A percentile compares a stretch with the other conserved stretches of the same genome.
Conservation (phyloP, 2,329 filamentous ascomycete genomes). For the Arthrobotrys megalospora region DNA sequence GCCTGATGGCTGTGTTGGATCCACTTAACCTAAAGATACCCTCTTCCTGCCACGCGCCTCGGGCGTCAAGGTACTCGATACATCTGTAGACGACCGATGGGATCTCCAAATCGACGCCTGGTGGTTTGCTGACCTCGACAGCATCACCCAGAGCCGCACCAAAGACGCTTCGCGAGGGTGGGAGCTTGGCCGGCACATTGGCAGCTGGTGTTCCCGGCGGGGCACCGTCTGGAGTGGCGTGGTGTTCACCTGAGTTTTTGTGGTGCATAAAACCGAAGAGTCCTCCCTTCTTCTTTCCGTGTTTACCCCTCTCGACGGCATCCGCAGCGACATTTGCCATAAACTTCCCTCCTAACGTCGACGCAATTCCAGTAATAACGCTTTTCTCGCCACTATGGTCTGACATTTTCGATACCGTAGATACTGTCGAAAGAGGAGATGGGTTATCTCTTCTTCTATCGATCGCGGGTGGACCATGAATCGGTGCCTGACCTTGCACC, state of each 20-base stretch:
- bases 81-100: conserved; percentile 96
- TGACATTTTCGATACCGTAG: conserved; percentile 58
- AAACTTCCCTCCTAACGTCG: conserved; percentile 88
- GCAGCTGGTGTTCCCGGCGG: conserved; percentile 16
- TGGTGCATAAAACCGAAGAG: conserved; percentile 74
- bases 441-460: conserved; percentile 60
- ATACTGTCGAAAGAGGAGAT: conserved; percentile 59
- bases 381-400: conserved; percentile 77
- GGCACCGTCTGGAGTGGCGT: conserved; percentile 22
- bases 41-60: conserved; percentile 86
- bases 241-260: conserved; percentile 75
- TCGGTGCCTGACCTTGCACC: conserved; percentile 66
- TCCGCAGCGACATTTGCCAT: conserved; percentile 70
- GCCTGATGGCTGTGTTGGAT: conserved; percentile 95
- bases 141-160: conserved; percentile 88
- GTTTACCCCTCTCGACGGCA: conserved; percentile 78
- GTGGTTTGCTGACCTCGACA: conserved; percentile 82
- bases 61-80: conserved; percentile 89
- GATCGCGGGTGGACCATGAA: conserved; percentile 62
- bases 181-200: conserved; percentile 60
- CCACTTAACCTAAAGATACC: conserved; percentile 97
- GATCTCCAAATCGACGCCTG: conserved; percentile 80
- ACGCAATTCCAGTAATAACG: conserved; percentile 78
- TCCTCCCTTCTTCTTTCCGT: conserved; percentile 76
- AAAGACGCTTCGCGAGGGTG: conserved; percentile 74